A percentile compares a stretch with the other conserved stretches of the same genome.
Conservation (phyloP, 1,284 basidiomycete species). For the Fomitopsis schrenkii region DNA sequence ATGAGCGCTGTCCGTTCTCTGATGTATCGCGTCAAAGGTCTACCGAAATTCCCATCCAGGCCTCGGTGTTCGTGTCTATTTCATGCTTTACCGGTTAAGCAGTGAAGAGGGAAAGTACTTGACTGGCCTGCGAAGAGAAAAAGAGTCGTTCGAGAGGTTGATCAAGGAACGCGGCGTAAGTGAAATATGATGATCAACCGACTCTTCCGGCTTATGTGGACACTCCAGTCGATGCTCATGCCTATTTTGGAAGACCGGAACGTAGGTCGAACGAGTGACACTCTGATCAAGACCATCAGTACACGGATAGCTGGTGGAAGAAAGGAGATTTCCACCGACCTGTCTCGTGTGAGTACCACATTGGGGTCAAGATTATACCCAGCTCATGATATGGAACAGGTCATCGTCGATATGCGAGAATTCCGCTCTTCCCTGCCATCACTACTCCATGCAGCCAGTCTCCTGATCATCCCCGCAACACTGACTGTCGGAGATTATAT, state of each 20-base stretch:
- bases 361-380: not conserved
- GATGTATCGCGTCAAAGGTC: conserved; percentile 44
- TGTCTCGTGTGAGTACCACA: conserved; percentile 56
- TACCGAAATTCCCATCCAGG: conserved; percentile 82
- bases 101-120: conserved; percentile 97
- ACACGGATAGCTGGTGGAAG: conserved; percentile 86
- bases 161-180: conserved; percentile 87
- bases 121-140: conserved; percentile 84
- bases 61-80: conserved; percentile 87
- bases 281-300: conserved; percentile 82
- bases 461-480: conserved; percentile 86
- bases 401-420: conserved; percentile 96
- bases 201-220: not conserved
- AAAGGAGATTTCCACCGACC: conserved; percentile 60
- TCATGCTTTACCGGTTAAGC: conserved; percentile 90
- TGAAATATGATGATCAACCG: conserved; percentile 11
- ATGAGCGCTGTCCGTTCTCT: not conserved
- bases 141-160: conserved; percentile 90
- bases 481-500: conserved; percentile 97
- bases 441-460: conserved; percentile 78
- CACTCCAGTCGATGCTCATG: conserved; percentile 79
- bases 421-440: conserved; percentile 93
- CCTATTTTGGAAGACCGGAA: conserved; percentile 77
- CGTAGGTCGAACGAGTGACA: conserved; percentile 40
- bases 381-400: conserved; percentile 39